Evolutionary conservation across 306 rosid genomes (phyloP), one percentile per base, ranked within the genome.

Genomic region (Ziziphus jujuba): DNA sequence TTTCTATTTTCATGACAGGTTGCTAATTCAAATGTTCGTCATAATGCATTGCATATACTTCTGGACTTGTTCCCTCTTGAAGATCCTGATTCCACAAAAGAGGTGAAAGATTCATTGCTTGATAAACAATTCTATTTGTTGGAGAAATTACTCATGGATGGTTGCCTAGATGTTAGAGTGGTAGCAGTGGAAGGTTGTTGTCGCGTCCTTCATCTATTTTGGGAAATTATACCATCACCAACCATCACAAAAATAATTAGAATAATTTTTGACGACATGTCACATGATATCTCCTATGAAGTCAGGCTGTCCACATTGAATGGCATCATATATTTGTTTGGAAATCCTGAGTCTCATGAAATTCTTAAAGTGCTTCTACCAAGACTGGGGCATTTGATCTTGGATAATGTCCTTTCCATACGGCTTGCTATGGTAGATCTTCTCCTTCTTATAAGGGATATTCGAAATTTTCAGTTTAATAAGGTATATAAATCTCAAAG

Each of bases 171-270:
- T 62, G 83, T 86, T 57, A 93, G 98, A 79, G 82, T 77, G 68
- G 88, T 88, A 76, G 96, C 97, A 21, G 96, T 90, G 63, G 97
- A 93, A 84, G 98, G 98, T 72, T 88, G 82, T 48, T 90, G 91
- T 56, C 90, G 96, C 10, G 48, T 93, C 61, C 98, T 93, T 81
- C 87, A 73, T 75, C 78, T 90, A 54, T 90, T 84, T 75, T 93
- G 97, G 98, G 95, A 90, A 84, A 80, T 90, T 40, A 86, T 90
- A 77, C 96, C 97, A 65, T 88, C 92, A 56, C 77, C 90, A 33
- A 84, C 77, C 72, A 90, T 88, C 77, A 82, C 91, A 58, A 87
- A 84, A 84, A 74, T 88, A n/a, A 36, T 93, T 59, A 86, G 84
- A 45, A 87, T 83, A 66, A 25, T 83, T 77, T 75, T 90, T 73